Percentiles rank a stretch among this genome's conserved stretches.
These are phyloP conservation scores for Protea cynaroides DNA, from an alignment of 164 flowering plant species.

Conservation along the genomic window DNA sequence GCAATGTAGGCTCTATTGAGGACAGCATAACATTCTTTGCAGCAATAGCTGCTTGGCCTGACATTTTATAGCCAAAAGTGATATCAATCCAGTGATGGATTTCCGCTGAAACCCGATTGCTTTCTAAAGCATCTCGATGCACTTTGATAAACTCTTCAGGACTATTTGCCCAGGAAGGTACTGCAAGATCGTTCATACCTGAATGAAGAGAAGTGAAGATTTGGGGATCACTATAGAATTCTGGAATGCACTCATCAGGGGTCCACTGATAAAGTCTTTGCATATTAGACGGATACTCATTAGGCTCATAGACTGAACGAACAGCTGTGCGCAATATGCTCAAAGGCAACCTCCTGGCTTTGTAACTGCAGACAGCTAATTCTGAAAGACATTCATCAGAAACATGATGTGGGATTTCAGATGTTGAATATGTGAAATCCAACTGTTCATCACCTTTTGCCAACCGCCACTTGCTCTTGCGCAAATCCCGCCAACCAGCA, in stretches of 20 bases:
- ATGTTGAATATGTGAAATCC: constrained; percentile 91
- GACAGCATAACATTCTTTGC: constrained; percentile 95
- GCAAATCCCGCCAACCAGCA: constrained; percentile 83
- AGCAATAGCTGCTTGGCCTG: constrained; percentile 76
- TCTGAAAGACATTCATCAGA: constrained; percentile 99
- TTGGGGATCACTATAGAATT: constrained; percentile 79
- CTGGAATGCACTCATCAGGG: constrained; percentile 99
- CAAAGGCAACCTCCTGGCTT: constrained; percentile 92
- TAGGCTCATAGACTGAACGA: constrained; percentile 96
- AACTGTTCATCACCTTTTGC: constrained; percentile 99
- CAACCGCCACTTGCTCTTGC: constrained; percentile 92
- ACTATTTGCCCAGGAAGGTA: constrained; percentile 76
- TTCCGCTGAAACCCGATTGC: constrained; percentile 60
- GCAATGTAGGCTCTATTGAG: constrained; percentile 53
- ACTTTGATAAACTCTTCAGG: constrained; percentile 81
- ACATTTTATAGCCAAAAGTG: constrained; percentile 92
- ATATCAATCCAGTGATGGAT: constrained; percentile 96
- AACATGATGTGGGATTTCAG: constrained; percentile 92
- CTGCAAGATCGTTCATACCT: constrained; percentile 88
- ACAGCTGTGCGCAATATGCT: constrained; percentile 79
- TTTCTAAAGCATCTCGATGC: constrained; percentile 90
- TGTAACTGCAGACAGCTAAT: constrained; percentile 98
- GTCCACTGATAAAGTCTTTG: constrained; percentile 98
- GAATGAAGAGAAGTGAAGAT: constrained; percentile 67
- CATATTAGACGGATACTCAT: constrained; percentile 95